Percentiles rank a stretch among this genome's conserved stretches.
Conservation (phyloP, 2,329 filamentous ascomycete species). For the Stachybotrys echinatus region DNA sequence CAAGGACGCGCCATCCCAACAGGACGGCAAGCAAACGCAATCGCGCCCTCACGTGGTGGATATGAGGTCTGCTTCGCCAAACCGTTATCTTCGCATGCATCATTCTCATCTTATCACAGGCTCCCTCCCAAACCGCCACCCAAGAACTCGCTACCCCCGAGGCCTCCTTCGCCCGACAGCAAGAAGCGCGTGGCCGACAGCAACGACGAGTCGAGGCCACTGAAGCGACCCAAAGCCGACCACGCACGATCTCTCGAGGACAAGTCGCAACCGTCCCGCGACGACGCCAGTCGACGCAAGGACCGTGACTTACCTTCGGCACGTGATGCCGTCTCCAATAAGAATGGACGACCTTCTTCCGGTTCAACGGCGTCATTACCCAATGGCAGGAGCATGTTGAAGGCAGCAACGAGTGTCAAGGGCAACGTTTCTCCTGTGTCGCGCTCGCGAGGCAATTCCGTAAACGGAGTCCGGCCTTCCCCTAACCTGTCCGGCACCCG, state of each 20-base stretch:
- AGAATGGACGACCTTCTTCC: constrained; percentile 17
- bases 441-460: constrained; percentile 32
- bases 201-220: constrained; percentile 37
- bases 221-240: constrained; percentile 42
- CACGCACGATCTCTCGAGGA: constrained; percentile 24
- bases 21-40: constrained; percentile 3
- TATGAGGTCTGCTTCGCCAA: neutral
- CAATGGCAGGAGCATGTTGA: constrained; percentile 31
- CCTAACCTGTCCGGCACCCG: constrained; percentile 22
- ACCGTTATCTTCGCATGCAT: neutral
- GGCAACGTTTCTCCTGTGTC: constrained; percentile 28
- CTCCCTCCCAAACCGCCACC: constrained; percentile 30
- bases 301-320: constrained; percentile 20
- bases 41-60: neutral
- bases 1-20: constrained; percentile 4
- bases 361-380: constrained; percentile 25
- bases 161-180: constrained; percentile 36
- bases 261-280: constrained; percentile 22
- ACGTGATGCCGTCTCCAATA: constrained; percentile 20
- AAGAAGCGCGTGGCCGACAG: constrained; percentile 41
- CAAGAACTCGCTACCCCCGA: constrained; percentile 23
- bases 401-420: constrained; percentile 16
- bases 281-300: constrained; percentile 25
- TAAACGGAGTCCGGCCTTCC: constrained; percentile 36
- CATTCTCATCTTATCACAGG: constrained; percentile 12